These are phyloP conservation scores for Macrophomina pseudophaseolina DNA, from an alignment of 2,329 filamentous ascomycete genomes.

Conservation along the genomic window DNA sequence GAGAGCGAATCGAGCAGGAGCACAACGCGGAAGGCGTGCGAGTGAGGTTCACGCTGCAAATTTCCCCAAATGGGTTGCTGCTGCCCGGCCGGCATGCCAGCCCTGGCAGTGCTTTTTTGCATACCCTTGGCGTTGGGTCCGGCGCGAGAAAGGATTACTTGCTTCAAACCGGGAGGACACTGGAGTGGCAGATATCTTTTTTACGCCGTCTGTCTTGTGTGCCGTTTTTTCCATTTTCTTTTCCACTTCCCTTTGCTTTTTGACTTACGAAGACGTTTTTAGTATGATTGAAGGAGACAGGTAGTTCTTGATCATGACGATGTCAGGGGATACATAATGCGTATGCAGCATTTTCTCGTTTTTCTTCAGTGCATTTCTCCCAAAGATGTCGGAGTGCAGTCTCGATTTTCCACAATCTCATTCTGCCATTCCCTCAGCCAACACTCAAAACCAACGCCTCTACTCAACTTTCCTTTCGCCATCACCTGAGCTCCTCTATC, in stretches of 20 bases:
- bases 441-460: too few relatives aligned
- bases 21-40: constrained; percentile 12
- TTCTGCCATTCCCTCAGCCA: too few relatives aligned
- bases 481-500: too few relatives aligned
- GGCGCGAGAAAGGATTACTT: constrained; percentile 23
- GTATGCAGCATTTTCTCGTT: constrained; percentile 16
- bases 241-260: constrained; percentile 4
- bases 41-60: constrained; percentile 17
- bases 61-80: neutral
- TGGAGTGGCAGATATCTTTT: constrained; percentile 21
- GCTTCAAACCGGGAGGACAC: constrained; percentile 17
- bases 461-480: too few relatives aligned
- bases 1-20: constrained; percentile 2
- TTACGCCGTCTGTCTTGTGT: constrained; percentile 22
- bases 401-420: too few relatives aligned
- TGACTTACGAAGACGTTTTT: constrained; percentile 20
- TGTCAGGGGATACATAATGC: constrained; percentile 20
- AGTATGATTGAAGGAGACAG: constrained; percentile 4
- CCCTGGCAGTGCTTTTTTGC: constrained; percentile 24
- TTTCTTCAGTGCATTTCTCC: neutral
- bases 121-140: constrained; percentile 27
- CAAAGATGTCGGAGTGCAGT: too few relatives aligned
- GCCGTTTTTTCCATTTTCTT: neutral
- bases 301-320: constrained; percentile 18
- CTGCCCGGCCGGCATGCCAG: constrained; percentile 2